Evolutionary conservation across 2,329 filamentous ascomycete genomes (phyloP), one percentile per base, ranked within the genome.

Genomic region (Exophiala phaeomuriformis): DNA sequence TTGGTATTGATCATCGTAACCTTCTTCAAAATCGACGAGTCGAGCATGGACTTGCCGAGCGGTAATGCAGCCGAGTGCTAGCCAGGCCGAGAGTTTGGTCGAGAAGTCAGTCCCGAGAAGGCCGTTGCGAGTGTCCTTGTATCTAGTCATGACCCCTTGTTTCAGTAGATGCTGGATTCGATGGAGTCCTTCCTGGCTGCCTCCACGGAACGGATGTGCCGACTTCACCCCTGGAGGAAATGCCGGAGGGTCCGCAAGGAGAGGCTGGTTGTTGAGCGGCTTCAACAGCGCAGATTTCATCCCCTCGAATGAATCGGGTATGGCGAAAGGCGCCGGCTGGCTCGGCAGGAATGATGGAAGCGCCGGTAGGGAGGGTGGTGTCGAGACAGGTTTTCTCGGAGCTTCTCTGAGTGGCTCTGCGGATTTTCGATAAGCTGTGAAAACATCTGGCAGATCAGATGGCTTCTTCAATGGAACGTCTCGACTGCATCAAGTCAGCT

Each of bases 71-170:
- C 88, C 88, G 8, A 87, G 76, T 0, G 86, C 79, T 0, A 91
- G 75, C 65, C 82, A 91, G 0, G 81, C 83, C 0, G 86, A 88
- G 0, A 91, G 72, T 56, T 90, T 90, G 2, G 86, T 89, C 63
- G 83, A 86, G 64, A 84, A 89, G 59, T 88, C 83, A 1, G 74
- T 65, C 1, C 86, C 86, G 0, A 90, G 66, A 1, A 90, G 74
- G 0, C 84, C 84, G 55, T 90, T 89, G 1, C 86, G 78, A 0
- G 84, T 86, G 12, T 80, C 75, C 64, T 87, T 85, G 67, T 90
- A 91, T 1, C 70, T 69, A 0, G 74, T 78, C 69, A 85, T 80
- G 4, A 76, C 71, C 1, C 83, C 83, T 1, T 76, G 79, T 5
- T 72, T 73, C 47, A 89, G 73, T 3, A 89, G 72, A 59, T 85